Evolutionary conservation across 768 basidiomycete genomes (phyloP).

Genomic region (Lactarius akahatsu): DNA sequence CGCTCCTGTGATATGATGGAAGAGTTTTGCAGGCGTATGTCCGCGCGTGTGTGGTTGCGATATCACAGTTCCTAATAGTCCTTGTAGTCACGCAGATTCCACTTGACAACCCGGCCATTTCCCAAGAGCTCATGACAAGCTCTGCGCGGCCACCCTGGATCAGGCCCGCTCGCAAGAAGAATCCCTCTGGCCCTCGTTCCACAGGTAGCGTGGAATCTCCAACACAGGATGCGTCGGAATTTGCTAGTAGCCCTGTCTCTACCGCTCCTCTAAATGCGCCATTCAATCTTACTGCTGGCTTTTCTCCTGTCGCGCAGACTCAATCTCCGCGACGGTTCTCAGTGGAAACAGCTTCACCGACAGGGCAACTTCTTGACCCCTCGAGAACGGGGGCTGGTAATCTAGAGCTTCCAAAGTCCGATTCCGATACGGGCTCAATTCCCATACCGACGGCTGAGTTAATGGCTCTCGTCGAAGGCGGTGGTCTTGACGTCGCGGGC

Average conservation of each 20-base stretch:
- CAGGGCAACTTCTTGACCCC: slow-evolving; percentile 12
- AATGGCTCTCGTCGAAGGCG: slow-evolving; percentile 24
- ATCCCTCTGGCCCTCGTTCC: slow-evolving; percentile 48
- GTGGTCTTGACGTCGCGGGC: slow-evolving; percentile 9
- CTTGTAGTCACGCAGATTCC: slow-evolving; percentile 78
- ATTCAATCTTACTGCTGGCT: not conserved
- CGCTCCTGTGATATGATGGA: slow-evolving; percentile 92
- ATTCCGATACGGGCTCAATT: not conserved
- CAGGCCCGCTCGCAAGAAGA: slow-evolving; percentile 81
- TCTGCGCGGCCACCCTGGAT: slow-evolving; percentile 78
- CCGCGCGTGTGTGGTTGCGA: slow-evolving; percentile 31
- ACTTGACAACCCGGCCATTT: slow-evolving; percentile 61
- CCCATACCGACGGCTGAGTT: slow-evolving; percentile 18
- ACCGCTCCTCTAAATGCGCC: not conserved
- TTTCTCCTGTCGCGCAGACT: slow-evolving; percentile 1
- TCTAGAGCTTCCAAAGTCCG: not conserved
- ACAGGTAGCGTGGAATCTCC: slow-evolving; percentile 25
- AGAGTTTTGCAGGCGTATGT: slow-evolving; percentile 90
- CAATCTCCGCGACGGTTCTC: slow-evolving; percentile 4
- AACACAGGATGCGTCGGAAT: slow-evolving; percentile 24
- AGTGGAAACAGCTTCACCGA: not conserved
- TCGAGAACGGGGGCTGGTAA: not conserved
- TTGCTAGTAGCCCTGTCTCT: slow-evolving; percentile 1
- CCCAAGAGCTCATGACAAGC: slow-evolving; percentile 49
- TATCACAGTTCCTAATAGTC: slow-evolving; percentile 2